Evolutionary conservation across 306 rosid species (phyloP).

Genomic region (Neltuma alba): DNA sequence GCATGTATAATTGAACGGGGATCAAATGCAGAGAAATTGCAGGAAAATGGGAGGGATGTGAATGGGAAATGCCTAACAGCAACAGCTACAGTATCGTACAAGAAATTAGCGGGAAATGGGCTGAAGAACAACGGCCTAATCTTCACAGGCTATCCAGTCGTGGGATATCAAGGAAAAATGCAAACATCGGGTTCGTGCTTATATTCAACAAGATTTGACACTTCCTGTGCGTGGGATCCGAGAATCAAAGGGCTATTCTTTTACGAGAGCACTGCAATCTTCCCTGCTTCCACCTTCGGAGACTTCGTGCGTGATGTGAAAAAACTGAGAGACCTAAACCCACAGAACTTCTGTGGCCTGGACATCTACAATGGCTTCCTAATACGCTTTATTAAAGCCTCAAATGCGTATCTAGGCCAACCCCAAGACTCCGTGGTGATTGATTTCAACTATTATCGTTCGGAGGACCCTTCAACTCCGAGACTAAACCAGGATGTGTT

Average conservation of each 20-base stretch:
- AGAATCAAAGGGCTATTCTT: conserved; percentile 74
- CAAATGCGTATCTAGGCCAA: conserved; percentile 70
- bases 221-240: conserved; percentile 81
- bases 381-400: conserved; percentile 63
- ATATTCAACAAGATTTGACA: conserved; percentile 45
- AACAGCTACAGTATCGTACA: conserved; percentile 44
- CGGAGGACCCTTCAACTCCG: conserved; percentile 57
- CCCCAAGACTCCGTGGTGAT: conserved; percentile 68
- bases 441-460: conserved; percentile 73
- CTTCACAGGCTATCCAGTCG: conserved; percentile 77
- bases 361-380: conserved; percentile 72
- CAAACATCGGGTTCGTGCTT: conserved; percentile 84
- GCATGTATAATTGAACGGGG: too few relatives aligned
- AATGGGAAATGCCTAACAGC: conserved; percentile 66
- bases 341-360: conserved; percentile 61
- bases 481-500: conserved; percentile 67
- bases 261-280: conserved; percentile 71
- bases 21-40: conserved; percentile 50
- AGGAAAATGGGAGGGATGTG: conserved; percentile 43
- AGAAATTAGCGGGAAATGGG: conserved; percentile 65
- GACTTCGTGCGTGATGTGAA: conserved; percentile 62
- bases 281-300: conserved; percentile 47
- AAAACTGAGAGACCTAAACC: conserved; percentile 53
- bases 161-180: conserved; percentile 67
- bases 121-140: conserved; percentile 54